Percentiles rank a stretch among this genome's conserved stretches.
Conservation (phyloP, 495 filamentous ascomycete genomes). For the Xylaria curta region DNA sequence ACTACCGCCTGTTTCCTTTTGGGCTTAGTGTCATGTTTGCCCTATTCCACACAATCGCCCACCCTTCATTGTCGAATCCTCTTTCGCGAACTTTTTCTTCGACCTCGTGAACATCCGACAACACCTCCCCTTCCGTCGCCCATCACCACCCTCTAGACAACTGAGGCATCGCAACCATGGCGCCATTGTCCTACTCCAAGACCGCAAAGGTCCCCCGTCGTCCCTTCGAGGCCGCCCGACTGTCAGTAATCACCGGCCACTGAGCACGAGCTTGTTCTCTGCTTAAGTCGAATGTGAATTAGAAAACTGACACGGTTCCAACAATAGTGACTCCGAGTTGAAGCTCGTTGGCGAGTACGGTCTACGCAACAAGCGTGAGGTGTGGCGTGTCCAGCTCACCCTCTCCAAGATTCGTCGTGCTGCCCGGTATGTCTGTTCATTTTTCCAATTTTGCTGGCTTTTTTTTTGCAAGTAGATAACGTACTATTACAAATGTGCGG, state of each 20-base stretch:
- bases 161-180: constrained; percentile 44
- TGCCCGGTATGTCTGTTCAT: constrained; percentile 76
- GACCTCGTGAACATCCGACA: constrained; percentile 47
- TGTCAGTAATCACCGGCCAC: constrained; percentile 97
- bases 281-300: constrained; percentile 85
- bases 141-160: constrained; percentile 33
- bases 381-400: constrained; percentile 98
- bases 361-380: constrained; percentile 99
- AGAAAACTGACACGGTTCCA: constrained; percentile 51
- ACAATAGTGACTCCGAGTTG: constrained; percentile 91
- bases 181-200: constrained; percentile 84
- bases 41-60: constrained; percentile 51
- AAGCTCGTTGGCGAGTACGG: constrained; percentile 99
- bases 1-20: constrained; percentile 18
- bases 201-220: constrained; percentile 92
- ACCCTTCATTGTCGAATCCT: constrained; percentile 37
- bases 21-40: constrained; percentile 34
- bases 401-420: constrained; percentile 99
- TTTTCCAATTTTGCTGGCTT: not conserved
- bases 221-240: constrained; percentile 97
- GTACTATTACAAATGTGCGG: not conserved
- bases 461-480: too few relatives aligned
- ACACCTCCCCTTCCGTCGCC: constrained; percentile 39
- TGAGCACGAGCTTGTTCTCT: constrained; percentile 96
- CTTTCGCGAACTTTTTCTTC: constrained; percentile 41